A percentile compares a stretch with the other conserved stretches of the same genome.
phyloP scores from a whole-genome alignment of 2,329 filamentous ascomycete species.

The Fonsecaea pedrosoi region DNA sequence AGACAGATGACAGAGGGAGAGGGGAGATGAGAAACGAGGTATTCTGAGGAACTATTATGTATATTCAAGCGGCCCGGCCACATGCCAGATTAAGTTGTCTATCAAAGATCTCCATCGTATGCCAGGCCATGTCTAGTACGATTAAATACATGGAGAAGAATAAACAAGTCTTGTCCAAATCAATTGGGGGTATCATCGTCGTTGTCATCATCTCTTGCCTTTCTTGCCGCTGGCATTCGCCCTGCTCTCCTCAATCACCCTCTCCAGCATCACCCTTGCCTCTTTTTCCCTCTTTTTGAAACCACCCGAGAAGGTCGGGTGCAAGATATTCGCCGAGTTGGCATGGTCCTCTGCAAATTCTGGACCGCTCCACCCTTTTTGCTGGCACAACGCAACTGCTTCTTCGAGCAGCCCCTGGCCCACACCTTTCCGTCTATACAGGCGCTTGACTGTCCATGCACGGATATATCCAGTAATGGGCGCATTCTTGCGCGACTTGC shows the following conservation, averaged over 20 bases:
- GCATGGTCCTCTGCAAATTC: constrained; percentile 80
- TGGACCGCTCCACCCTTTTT: constrained; percentile 71
- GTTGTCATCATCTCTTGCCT: constrained; percentile 21
- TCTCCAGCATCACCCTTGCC: constrained; percentile 54
- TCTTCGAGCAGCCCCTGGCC: constrained; percentile 75
- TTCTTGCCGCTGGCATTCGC: constrained; percentile 17
- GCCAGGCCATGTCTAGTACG: not conserved
- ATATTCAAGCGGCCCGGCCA: too few relatives aligned
- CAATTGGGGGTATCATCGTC: constrained; percentile 1
- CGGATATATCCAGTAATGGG: constrained; percentile 58
- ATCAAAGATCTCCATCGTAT: too few relatives aligned
- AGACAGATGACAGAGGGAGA: too few relatives aligned
- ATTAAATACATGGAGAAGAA: not conserved
- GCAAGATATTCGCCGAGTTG: constrained; percentile 70
- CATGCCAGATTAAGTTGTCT: too few relatives aligned
- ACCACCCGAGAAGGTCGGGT: constrained; percentile 62
- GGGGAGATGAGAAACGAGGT: too few relatives aligned
- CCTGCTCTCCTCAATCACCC: constrained; percentile 30
- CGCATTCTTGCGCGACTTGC: constrained; percentile 31
- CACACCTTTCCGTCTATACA: constrained; percentile 74
- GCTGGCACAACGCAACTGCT: constrained; percentile 71
- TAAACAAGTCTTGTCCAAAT: not conserved
- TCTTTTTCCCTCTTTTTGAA: constrained; percentile 66
- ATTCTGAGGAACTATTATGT: too few relatives aligned
- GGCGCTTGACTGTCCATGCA: constrained; percentile 78